These are phyloP conservation scores for Lipomyces sp. DNA, from an alignment of 805 yeast species.

Conservation along the genomic window DNA sequence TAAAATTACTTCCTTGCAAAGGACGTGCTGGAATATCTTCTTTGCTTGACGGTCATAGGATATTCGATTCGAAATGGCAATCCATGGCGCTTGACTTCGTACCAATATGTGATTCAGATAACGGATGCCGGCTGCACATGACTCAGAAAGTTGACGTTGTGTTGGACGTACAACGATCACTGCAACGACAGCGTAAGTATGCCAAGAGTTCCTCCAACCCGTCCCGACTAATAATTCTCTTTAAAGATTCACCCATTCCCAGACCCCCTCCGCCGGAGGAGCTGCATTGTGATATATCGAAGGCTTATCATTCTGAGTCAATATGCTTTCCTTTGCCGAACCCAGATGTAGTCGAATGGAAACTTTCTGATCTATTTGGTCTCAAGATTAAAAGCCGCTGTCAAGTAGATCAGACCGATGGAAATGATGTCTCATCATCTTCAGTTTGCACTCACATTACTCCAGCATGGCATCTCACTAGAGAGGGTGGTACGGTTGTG, in stretches of 20 bases:
- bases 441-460: constrained; percentile 27
- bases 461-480: constrained; percentile 19
- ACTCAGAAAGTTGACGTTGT: constrained; percentile 72
- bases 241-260: constrained; percentile 66
- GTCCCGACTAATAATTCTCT: neutral
- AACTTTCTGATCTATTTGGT: constrained; percentile 72
- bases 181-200: constrained; percentile 52
- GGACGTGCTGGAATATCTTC: constrained; percentile 89
- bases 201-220: neutral
- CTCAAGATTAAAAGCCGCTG: constrained; percentile 66
- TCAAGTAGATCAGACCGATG: constrained; percentile 41
- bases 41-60: constrained; percentile 70
- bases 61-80: constrained; percentile 93
- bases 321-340: constrained; percentile 81
- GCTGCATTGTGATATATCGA: constrained; percentile 73
- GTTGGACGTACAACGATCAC: constrained; percentile 67
- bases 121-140: constrained; percentile 57
- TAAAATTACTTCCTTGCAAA: constrained; percentile 86
- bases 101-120: constrained; percentile 54
- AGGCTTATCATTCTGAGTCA: constrained; percentile 59
- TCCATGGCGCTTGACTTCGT: constrained; percentile 83
- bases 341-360: constrained; percentile 53
- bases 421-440: constrained; percentile 1
- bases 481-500: constrained; percentile 23
- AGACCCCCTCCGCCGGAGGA: constrained; percentile 72